Evolutionary conservation across 345 rosid genomes (phyloP), one percentile per base, ranked within the genome.

Genomic region (Moricandia moricandioides): DNA sequence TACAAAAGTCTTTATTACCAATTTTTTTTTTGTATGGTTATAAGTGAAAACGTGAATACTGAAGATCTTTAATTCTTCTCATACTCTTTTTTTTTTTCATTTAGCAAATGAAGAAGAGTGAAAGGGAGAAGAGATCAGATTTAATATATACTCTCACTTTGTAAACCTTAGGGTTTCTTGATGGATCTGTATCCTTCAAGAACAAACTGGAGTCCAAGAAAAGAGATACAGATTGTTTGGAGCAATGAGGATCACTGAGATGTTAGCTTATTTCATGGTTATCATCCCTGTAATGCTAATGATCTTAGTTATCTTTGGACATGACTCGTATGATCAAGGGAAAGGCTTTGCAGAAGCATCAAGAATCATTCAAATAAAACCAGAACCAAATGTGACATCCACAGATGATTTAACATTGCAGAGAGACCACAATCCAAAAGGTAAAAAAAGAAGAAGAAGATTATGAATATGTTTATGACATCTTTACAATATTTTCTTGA

Each of bases 121-220:
- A 70, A 43, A 30, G 40, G 49, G 11, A 8, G 4, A 30, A 77
- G 34, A 27, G 63, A 58, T 60, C 73, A 18, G 14, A 52, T 51
- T 78, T 67, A 34, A 67, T 72, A 62, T 29, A 8, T 16, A 13
- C 54, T 57, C 34, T 64, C 43, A 52, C 7, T 45, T 16, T 57
- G 21, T 27, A n/a, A n/a, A n/a, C n/a, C n/a, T n/a, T 67, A 39
- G 62, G 69, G 63, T 59, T 55, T 62, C 35, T 65, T 10, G 3
- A 87, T 86, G 92, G 88, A 88, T 85, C 84, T 67, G 70, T 76
- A 73, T 78, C 52, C 84, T 24, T 82, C 80, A 27, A 79, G 89
- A 80, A 17, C 66, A 75, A 6, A 51, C 58, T 16, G 65, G 65
- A 7, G 33, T 63, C 60, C 39, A 64, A 49, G 31, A 79, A 31